Base-by-base conservation (phyloP, 768 basidiomycete genomes). In the Punctularia strigosozonata region DNA sequence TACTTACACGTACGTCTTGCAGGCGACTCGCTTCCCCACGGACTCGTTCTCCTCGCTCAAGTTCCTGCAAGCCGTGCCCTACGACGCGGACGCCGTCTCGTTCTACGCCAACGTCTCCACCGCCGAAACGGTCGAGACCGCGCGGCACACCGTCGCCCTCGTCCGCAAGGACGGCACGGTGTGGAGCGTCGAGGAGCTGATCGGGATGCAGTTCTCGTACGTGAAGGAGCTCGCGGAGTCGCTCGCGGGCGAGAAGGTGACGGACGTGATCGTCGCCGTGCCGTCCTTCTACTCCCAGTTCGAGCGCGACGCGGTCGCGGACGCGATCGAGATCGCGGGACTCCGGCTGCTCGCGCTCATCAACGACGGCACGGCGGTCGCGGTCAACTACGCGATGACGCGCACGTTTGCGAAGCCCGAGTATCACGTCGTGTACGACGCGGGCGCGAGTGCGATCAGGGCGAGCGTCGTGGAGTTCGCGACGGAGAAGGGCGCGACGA, bases 371-470 rank as follows among this genome's bases (percentile, higher is more conserved):
- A 77, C 87, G 0, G 88, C 91, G 2, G 82, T 92, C n/a, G 95
- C 90, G 12, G 71, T 98, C 48, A 99, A 99, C 64, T 99, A 87
- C 53, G 95, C 95, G 31, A 95, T 98, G 90, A 90, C 91, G 2
- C 76, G 94, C 35, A 69, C 77, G 2, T 98, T 98, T 66, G 63
- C 81, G 1, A 63, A 62, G 2, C 76, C 78, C 0, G 83, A 92
- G 52, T 75, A 81, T 56, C 92, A 98, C 54, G 60, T 99, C 48
- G 79, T 99, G 43, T 99, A 85, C 59, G 95, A 98, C 50, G 87
- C 90, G 1, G 95, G 95, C 31, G 87, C 94, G 4, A 80, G 80
- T 1, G 70, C 82, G 4, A 79, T 81, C 30, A 69, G 76, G 21
- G 86, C 88, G 1, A 89, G 87, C 0, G 61, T 92, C 20, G 84